These are phyloP conservation scores for Mesembryanthemum crystallinum DNA, from an alignment of 148 eudicot genomes.

Conservation along the genomic window DNA sequence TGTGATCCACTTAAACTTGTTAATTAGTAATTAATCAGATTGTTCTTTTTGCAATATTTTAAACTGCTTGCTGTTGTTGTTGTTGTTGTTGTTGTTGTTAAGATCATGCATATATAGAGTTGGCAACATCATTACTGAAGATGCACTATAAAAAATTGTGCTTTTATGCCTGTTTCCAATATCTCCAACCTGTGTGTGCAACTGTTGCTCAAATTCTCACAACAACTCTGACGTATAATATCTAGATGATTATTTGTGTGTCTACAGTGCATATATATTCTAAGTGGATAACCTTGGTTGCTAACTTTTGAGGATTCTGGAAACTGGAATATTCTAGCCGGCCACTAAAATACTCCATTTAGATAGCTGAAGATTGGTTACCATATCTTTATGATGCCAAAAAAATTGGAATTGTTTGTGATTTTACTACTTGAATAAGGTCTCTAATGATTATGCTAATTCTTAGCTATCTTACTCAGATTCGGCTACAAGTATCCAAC, in stretches of 20 bases:
- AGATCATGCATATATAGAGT: background rate
- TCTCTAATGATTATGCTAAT: too few species aligned
- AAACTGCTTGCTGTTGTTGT: too few species aligned
- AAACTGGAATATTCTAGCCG: background rate
- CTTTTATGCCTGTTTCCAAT: conserved; percentile 8
- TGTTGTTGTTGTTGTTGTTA: too few species aligned
- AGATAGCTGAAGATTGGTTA: background rate
- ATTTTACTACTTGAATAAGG: too few species aligned
- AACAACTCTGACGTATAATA: background rate
- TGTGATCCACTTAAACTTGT: conserved; percentile 19
- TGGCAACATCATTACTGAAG: background rate
- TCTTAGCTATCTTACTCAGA: too few species aligned
- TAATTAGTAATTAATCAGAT: background rate
- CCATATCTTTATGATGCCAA: too few species aligned
- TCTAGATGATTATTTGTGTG: background rate
- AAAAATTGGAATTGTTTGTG: too few species aligned
- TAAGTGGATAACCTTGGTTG: background rate
- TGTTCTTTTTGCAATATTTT: background rate
- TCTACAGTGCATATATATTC: background rate
- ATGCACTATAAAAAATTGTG: background rate
- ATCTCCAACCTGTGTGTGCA: conserved; percentile 13
- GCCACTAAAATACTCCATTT: too few species aligned
- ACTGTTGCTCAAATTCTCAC: background rate
- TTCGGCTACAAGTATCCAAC: too few species aligned
- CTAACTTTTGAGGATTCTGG: background rate